Base-by-base conservation (phyloP, 306 rosid species). In the Argentina anserina region DNA sequence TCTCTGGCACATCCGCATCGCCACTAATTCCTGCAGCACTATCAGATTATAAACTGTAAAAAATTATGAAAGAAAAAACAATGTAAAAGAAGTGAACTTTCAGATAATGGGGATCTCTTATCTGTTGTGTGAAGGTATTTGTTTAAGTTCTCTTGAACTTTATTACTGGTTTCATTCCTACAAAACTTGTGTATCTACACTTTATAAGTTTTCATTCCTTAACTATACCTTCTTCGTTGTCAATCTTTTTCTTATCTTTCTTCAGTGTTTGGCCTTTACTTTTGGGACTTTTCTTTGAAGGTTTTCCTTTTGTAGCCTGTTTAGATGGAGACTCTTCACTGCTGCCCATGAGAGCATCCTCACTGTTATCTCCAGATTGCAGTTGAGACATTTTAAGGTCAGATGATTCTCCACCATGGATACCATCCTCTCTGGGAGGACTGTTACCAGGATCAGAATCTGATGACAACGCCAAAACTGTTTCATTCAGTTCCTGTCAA, bases 391-490 rank as follows among this genome's bases (percentile, higher is more conserved):
- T 65, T 74, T 78, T 69, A n/a, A 28, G 69, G 65, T 65, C 88
- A 71, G 73, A 69, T 42, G 80, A 79, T 71, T 87, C 87, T 55
- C 76, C 86, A 43, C 59, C 81, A n/a, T n/a, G n/a, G n/a, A n/a
- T n/a, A n/a, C n/a, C n/a, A 68, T 83, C 79, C 76, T 83, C 88
- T 64, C 42, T 75, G 74, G 42, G 77, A 15, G 83, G 81, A 75
- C 81, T 81, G 71, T 53, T 73, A 69, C 71, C 86, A 52, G 33
- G 83, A 62, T 92, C 97, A 2, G 94, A 92, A 72, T 90, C 97
- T 72, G 94, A 92, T 73, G 96, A 86, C 59, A 88, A 74, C 49
- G 65, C 42, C 96, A 82, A 90, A 72, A 88, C 63, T 52, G 92
- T 79, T 76, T 69, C 78, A 78, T 83, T 81, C 74, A 84, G 18